Evolutionary conservation across 2,329 filamentous ascomycete genomes (phyloP), one percentile per base, ranked within the genome.

Genomic region (Stenocarpella maydis): DNA sequence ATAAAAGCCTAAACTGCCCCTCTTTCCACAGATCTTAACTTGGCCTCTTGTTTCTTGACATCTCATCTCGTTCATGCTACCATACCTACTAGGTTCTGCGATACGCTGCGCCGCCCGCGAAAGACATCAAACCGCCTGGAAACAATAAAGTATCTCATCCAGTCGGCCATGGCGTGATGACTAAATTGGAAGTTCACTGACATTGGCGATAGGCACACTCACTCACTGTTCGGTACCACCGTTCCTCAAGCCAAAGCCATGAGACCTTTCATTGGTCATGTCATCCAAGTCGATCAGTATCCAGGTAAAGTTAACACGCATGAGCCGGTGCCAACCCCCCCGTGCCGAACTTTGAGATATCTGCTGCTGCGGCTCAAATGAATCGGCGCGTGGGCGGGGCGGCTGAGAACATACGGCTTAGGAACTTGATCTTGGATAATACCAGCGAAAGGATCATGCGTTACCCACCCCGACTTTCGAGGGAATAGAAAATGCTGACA

Each of bases 371-470:
- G 31, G 9, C n/a, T 14, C 26, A 19, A 45, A 12, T 17, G 14
- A 47, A 10, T 10, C 19, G 54, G 60, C 21, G 55, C 34, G 67
- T 43, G 31, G 49, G 66, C 53, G 67, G 73, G 71, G 71, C 72
- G 76, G 78, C 78, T 80, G 78, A 80, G 78, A 80, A 76, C 73
- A 80, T 77, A 80, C 78, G 78, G 78, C 76, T 69, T 71, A n/a
- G 66, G 73, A 80, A 80, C 78, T 80, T 79, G 78, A 80, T 71
- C 70, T 61, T 71, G 70, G 70, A 71, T 71, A 71, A 71, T 71
- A 71, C 70, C 68, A 80, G 94, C 94, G 94, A 94, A 96, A 97
- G 94, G 92, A 97, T 96, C 94, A 97, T 97, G 93, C 93, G 88
- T 88, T 87, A 84, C 80, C 76, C 78, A 79, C 75, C 77, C 77